These are phyloP conservation scores for Centrapalus pauciflorus DNA, from an alignment of 129 eudicot genomes.

Conservation along the genomic window DNA sequence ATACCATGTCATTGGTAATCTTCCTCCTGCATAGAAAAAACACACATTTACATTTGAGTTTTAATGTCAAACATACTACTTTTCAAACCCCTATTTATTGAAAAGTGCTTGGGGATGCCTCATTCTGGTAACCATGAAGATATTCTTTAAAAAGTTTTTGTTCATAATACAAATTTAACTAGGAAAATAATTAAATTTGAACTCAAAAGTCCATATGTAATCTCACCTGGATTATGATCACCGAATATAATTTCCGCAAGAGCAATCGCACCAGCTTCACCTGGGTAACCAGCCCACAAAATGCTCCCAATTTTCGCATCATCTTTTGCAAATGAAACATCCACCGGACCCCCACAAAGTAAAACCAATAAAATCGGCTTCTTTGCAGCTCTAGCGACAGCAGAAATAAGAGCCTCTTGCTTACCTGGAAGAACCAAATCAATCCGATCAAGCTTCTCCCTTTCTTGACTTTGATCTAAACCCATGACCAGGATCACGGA, in stretches of 20 bases:
- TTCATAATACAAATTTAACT: no score
- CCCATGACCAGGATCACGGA: constrained; percentile 59
- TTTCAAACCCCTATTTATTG: no score
- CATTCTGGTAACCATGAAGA: no score
- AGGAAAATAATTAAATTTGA: no score
- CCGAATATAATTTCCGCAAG: constrained; percentile 66
- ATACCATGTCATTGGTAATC: constrained; percentile 75
- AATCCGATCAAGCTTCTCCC: constrained; percentile 50
- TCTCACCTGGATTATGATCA: constrained; percentile 65
- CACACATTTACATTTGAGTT: background rate
- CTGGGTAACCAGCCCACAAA: constrained; percentile 81
- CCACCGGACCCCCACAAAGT: constrained; percentile 65
- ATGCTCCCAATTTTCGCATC: constrained; percentile 52
- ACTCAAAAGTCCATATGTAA: constrained; percentile 9
- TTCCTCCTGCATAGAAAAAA: constrained; percentile 43
- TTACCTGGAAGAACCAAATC: constrained; percentile 54
- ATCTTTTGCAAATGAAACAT: constrained; percentile 53
- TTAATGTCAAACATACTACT: background rate
- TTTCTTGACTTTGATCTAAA: constrained; percentile 51
- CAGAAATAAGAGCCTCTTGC: constrained; percentile 42
- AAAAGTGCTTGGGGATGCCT: no score
- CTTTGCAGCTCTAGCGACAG: constrained; percentile 48
- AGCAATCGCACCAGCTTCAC: constrained; percentile 62
- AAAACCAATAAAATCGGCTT: constrained; percentile 54
- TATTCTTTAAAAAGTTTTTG: no score